phyloP scores from a whole-genome alignment of 176 grass and related monocot genomes.

The Juncus inflexus region DNA sequence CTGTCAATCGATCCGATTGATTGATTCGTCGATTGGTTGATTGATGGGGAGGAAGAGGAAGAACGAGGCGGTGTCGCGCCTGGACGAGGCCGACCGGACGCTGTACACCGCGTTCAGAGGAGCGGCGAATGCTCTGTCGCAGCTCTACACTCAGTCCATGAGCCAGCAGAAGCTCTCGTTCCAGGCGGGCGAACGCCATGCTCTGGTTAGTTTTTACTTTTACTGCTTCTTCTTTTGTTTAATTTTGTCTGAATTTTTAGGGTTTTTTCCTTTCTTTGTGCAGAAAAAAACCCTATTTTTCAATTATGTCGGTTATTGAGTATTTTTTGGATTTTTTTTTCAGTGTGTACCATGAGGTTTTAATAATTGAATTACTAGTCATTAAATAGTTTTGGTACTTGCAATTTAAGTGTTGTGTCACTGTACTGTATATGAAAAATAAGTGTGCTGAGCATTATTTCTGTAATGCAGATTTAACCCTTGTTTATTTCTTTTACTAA shows the following conservation, averaged over 20 bases:
- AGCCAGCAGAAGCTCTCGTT: slow-evolving; percentile 71
- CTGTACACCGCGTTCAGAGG: slow-evolving; percentile 68
- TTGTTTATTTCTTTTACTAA: no score
- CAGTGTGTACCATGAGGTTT: no score
- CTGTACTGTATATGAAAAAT: no score
- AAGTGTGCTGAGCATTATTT: no score
- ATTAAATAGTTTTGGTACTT: no score
- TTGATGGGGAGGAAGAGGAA: slow-evolving; percentile 73
- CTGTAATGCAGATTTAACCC: no score
- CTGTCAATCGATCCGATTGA: neutral
- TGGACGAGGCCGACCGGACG: slow-evolving; percentile 78
- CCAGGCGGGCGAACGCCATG: slow-evolving; percentile 73
- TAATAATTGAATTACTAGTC: no score
- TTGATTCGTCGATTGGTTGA: neutral
- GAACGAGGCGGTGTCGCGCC: slow-evolving; percentile 44
- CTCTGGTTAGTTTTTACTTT: slow-evolving; percentile 33
- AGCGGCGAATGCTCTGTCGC: slow-evolving; percentile 78
- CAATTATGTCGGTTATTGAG: neutral
- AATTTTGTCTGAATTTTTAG: neutral
- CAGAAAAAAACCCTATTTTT: no score
- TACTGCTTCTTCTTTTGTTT: neutral
- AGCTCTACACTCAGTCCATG: slow-evolving; percentile 76
- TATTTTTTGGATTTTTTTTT: no score
- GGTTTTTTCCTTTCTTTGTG: no score
- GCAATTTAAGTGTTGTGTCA: no score